Evolutionary conservation across 202 grass and related monocot species (phyloP).

Genomic region (Carex sylvatica): DNA sequence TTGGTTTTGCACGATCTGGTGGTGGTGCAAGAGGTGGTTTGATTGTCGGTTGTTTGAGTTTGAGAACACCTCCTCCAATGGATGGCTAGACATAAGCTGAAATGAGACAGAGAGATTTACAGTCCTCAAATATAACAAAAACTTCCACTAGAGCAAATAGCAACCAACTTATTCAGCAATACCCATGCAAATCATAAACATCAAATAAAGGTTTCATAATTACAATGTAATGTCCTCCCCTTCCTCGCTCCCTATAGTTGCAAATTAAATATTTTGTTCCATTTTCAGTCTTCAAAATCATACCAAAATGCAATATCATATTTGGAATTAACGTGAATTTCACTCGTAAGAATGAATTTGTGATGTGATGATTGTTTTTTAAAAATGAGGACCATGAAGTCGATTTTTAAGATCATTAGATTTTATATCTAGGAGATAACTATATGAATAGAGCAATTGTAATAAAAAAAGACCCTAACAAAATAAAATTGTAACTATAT

Average conservation of each 20-base stretch:
- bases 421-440: background rate
- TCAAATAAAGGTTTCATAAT: background rate
- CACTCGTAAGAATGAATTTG: background rate
- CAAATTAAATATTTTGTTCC: background rate
- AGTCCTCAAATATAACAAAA: background rate
- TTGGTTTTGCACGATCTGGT: slow-evolving; percentile 15
- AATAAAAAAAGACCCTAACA: background rate
- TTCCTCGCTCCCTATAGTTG: background rate
- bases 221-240: background rate
- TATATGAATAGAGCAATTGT: background rate
- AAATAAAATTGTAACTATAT: background rate
- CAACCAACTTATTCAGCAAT: background rate
- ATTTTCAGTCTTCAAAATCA: background rate
- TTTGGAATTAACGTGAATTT: background rate
- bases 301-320: background rate
- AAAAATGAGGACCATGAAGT: background rate
- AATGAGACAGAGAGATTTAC: background rate
- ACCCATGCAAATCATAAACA: background rate
- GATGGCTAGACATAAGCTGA: slow-evolving; percentile 29
- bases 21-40: slow-evolving; percentile 2
- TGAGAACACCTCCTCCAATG: slow-evolving; percentile 30
- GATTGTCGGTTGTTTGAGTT: background rate
- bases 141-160: background rate
- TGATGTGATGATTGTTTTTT: background rate
- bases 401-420: background rate